Base-by-base conservation (phyloP, 331 rosid species). In the Erythrophleum ivorense region DNA sequence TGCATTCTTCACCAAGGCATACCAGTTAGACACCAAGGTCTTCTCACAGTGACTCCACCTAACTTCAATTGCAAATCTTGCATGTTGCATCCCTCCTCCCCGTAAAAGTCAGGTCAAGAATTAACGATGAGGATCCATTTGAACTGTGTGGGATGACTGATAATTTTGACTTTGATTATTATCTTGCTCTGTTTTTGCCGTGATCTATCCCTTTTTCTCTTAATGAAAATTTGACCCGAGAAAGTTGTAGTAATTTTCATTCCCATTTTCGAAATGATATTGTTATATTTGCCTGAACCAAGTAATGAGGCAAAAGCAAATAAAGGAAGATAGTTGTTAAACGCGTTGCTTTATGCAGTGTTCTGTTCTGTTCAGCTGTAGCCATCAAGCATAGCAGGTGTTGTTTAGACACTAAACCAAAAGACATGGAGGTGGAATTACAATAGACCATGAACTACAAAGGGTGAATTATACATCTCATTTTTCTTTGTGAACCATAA, bases 1-100 rank as follows among this genome's bases (percentile, higher is more conserved):
- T 38, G 74, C 91, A 3, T 93, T 95, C 91, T 95, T 95, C 85
- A 93, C 99, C 87, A 91, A 92, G 69, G 97, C 97, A 50, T 90
- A 85, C 74, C 99, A 93, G 76, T 78, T 95, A 57, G 97, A 95
- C 19, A 64, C 92, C 81, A 87, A 86, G 55, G 99, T 95, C 81
- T 95, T 91, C 65, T 53, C 89, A 11, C 12, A 38, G 71, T 84
- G 79, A 78, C 19, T 50, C 50, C 55, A 6, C 15, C 55, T 65
- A 10, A 36, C 15, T 21, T 58, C 64, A 7, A 7, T 58, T 58
- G 2, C 31, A 21, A 31, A 31, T n/a, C 41, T 11, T 12, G 18
- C n/a, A 10, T 59, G 36, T 4, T 59, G 18, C 7, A 29, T 24
- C 9, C 67, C 67, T 60, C 67, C 7, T 60, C 67, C 36, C 40